phyloP scores from a whole-genome alignment of 108 stramenopile species.

The Cyclostephanos tholiformis region DNA sequence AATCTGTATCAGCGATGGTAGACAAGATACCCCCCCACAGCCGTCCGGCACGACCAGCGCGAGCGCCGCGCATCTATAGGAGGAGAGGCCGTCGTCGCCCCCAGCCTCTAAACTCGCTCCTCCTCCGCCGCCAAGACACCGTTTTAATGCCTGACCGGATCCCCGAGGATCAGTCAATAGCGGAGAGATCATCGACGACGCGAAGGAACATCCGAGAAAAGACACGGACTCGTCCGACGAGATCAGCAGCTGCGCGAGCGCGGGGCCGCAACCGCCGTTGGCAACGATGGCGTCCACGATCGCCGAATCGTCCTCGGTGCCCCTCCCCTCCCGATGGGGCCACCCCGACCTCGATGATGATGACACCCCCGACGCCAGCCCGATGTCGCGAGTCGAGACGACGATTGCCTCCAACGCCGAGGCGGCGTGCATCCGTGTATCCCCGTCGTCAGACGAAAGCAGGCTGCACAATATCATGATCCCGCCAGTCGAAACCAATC shows the following conservation, averaged over 20 bases:
- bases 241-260: conserved; percentile 72
- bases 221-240: conserved; percentile 80
- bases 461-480: conserved; percentile 81
- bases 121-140: conserved; percentile 6
- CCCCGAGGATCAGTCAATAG: conserved; percentile 60
- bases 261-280: conserved; percentile 69
- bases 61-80: conserved; percentile 74
- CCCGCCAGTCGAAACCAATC: conserved; percentile 71
- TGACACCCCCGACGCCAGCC: conserved; percentile 35
- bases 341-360: conserved; percentile 49
- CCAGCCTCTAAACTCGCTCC: conserved; percentile 1
- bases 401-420: conserved; percentile 68
- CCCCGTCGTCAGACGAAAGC: conserved; percentile 71
- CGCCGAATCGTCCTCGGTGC: conserved; percentile 58
- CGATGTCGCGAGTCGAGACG: conserved; percentile 65
- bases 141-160: conserved; percentile 27
- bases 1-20: conserved; percentile 45
- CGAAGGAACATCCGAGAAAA: conserved; percentile 72
- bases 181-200: conserved; percentile 64
- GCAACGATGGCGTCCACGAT: conserved; percentile 74
- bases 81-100: conserved; percentile 39
- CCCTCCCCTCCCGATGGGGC: conserved; percentile 35
- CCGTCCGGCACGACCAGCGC: conserved; percentile 64
- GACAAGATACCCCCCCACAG: conserved; percentile 40
- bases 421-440: conserved; percentile 78